Conservation (phyloP, 805 yeast genomes). For the Ascoidea rubescens region DNA sequence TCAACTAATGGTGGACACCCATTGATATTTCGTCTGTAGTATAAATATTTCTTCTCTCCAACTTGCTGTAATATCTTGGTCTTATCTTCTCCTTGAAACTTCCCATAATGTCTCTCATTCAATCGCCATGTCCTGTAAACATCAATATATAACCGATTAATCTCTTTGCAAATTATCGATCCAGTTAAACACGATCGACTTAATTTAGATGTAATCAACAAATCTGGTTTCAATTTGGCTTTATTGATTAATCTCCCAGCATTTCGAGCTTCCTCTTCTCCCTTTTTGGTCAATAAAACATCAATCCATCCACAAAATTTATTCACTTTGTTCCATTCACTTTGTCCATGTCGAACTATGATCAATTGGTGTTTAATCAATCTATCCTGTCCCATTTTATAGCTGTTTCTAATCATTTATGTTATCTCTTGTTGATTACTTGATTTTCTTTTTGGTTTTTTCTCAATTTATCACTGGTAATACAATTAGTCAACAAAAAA, state of each 20-base stretch:
- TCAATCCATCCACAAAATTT: constrained; percentile 83
- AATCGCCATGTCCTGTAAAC: constrained; percentile 63
- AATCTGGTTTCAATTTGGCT: constrained; percentile 24
- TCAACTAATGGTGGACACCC: constrained; percentile 48
- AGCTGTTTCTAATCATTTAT: background rate
- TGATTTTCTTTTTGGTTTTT: too few species aligned
- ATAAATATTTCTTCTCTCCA: constrained; percentile 65
- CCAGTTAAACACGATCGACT: constrained; percentile 36
- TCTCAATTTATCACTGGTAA: too few species aligned
- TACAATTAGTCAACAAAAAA: too few species aligned
- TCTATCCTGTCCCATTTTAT: background rate
- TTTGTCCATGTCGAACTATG: constrained; percentile 71
- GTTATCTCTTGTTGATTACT: too few species aligned
- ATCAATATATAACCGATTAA: constrained; percentile 20
- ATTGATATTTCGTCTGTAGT: constrained; percentile 65
- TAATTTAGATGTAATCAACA: constrained; percentile 31
- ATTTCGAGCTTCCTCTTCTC: constrained; percentile 64
- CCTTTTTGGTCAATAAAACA: constrained; percentile 70
- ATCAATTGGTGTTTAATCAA: constrained; percentile 23
- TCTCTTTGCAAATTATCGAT: constrained; percentile 26
- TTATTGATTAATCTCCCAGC: constrained; percentile 47
- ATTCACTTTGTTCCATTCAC: constrained; percentile 87
- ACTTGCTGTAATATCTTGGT: constrained; percentile 47
- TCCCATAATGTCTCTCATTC: constrained; percentile 78
- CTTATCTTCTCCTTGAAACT: constrained; percentile 67